phyloP scores from a whole-genome alignment of 169 alveolate genomes.

The Plasmodium ovale region DNA sequence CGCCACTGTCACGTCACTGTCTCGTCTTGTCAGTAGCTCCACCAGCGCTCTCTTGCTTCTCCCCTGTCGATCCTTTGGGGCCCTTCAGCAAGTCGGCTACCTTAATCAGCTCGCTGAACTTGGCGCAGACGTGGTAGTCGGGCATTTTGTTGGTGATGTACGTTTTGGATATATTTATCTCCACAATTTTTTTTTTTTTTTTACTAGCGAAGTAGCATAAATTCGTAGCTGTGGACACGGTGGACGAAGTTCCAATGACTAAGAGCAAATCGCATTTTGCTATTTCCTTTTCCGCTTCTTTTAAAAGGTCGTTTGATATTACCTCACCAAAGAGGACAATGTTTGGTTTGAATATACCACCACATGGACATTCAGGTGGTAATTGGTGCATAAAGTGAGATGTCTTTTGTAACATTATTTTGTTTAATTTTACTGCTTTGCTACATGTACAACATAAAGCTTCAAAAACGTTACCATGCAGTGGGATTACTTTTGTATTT shows the following conservation, averaged over 20 bases:
- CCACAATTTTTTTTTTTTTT: constrained; percentile 61
- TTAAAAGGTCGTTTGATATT: constrained; percentile 29
- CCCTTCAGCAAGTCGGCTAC: constrained; percentile 26
- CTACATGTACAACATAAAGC: constrained; percentile 67
- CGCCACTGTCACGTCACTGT: too few relatives aligned
- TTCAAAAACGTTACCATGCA: constrained; percentile 66
- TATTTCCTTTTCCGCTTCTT: constrained; percentile 60
- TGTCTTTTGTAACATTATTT: constrained; percentile 61
- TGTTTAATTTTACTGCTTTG: constrained; percentile 32
- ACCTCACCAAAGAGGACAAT: constrained; percentile 65
- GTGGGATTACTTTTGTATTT: constrained; percentile 42
- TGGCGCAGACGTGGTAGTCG: constrained; percentile 45
- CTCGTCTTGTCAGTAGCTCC: background rate
- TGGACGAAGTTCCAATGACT: constrained; percentile 60
- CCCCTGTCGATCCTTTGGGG: background rate
- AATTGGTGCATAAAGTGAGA: constrained; percentile 66
- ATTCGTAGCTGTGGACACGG: constrained; percentile 67
- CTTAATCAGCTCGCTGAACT: constrained; percentile 34
- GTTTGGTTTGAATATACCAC: constrained; percentile 68
- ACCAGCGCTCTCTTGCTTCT: background rate
- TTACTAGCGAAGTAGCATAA: constrained; percentile 44
- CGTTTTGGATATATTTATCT: constrained; percentile 41
- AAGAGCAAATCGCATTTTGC: constrained; percentile 38
- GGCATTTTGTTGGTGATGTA: constrained; percentile 55
- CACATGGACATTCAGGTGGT: constrained; percentile 76